phyloP scores from a whole-genome alignment of 768 basidiomycete genomes.

The Lentinula detonsa region DNA sequence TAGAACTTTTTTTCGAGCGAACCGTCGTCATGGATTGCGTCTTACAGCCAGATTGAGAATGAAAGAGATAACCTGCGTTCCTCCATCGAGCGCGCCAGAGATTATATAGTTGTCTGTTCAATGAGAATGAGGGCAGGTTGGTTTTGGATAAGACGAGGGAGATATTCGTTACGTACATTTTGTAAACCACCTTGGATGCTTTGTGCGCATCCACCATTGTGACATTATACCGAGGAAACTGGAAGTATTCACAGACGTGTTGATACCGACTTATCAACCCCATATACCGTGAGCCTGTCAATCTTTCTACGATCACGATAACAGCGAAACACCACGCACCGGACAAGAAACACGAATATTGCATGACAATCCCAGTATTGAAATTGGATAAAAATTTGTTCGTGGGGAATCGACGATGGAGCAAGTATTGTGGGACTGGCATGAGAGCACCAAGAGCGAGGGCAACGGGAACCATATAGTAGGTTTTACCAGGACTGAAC shows the following conservation, averaged over 20 bases:
- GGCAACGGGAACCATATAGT: slow-evolving; percentile 20
- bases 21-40: not conserved
- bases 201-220: slow-evolving; percentile 22
- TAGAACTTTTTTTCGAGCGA: not conserved
- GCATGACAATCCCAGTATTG: slow-evolving; percentile 18
- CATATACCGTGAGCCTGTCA: slow-evolving; percentile 5
- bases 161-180: slow-evolving; percentile 18
- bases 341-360: slow-evolving; percentile 6
- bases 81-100: slow-evolving; percentile 32
- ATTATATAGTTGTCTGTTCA: slow-evolving; percentile 28
- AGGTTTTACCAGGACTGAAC: slow-evolving; percentile 17
- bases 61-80: slow-evolving; percentile 30
- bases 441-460: slow-evolving; percentile 23
- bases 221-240: slow-evolving; percentile 12
- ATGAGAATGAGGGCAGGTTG: not conserved
- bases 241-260: slow-evolving; percentile 19
- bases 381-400: slow-evolving; percentile 14
- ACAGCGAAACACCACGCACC: slow-evolving; percentile 11
- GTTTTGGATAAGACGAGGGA: not conserved
- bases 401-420: slow-evolving; percentile 23
- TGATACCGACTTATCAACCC: slow-evolving; percentile 23
- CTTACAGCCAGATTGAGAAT: slow-evolving; percentile 21
- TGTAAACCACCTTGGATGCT: slow-evolving; percentile 31
- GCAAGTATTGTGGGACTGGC: slow-evolving; percentile 27
- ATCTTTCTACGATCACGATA: not conserved